Evolutionary conservation across 306 rosid genomes (phyloP), one percentile per base, ranked within the genome.

Genomic region (Pueraria montana): DNA sequence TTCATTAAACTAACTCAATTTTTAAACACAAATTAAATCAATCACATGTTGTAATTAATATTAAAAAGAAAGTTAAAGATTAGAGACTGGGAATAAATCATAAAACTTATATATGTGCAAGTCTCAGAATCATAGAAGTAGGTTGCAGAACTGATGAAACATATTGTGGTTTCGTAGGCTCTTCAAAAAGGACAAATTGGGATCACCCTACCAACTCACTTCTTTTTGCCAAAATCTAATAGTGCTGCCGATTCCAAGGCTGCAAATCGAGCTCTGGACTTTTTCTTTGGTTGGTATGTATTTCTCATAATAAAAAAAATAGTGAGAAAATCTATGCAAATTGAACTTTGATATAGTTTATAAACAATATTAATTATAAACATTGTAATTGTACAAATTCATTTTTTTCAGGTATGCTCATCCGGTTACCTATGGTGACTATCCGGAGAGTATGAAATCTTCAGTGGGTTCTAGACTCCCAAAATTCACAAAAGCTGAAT

Each of bases 361-460:
- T 58, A 11, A 4, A 23, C 23, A 56, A 11, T 14, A 59, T 56
- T 27, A 27, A 27, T 27, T 1, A 1, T 27, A 36, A 36, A 36
- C 6, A 4, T 36, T 12, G 40, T 62, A 26, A 24, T 4, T 30
- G 46, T 13, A 17, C 13, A 8, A n/a, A 36, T 9, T 36, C 8
- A 38, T 11, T 32, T 0, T 32, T 34, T 65, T 3, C 20, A 93
- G 94, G 94, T 87, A 50, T 83, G 77, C 73, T 5, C 82, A 84
- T 79, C 96, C 96, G 0, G 8, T 93, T n/a, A 85, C 74, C n/a
- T 85, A 74, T 62, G 97, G 97, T n/a, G 84, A 84, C 7, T 91
- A 90, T 74, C 94, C 97, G 0, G 0, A 59, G 56, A 80, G 75
- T 11, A 87, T 91, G 91, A 83, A 42, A 49, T 65, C 84, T 26